phyloP scores from a whole-genome alignment of 2,329 filamentous ascomycete genomes.

The Phyllachora maydis region DNA sequence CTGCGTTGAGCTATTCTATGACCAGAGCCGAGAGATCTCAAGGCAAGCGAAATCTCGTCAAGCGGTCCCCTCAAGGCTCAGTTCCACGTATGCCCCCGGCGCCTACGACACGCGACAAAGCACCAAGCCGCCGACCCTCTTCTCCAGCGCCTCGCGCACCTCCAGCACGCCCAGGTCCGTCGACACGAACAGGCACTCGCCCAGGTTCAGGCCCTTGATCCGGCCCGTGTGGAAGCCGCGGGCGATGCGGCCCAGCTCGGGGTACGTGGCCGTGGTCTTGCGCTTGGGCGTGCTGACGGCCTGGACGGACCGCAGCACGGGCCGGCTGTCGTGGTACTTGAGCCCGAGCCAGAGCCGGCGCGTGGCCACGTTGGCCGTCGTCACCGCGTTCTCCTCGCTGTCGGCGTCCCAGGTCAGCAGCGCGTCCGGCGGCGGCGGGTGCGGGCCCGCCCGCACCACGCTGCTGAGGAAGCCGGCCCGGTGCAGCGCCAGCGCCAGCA shows the following conservation, averaged over 20 bases:
- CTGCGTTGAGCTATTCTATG: too few relatives aligned
- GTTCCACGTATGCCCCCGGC: too few relatives aligned
- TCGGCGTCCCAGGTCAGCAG: slow-evolving; percentile 19
- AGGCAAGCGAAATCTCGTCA: too few relatives aligned
- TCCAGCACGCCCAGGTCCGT: slow-evolving; percentile 67
- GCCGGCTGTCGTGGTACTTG: slow-evolving; percentile 73
- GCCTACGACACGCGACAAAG: slow-evolving; percentile 49
- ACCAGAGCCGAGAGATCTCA: too few relatives aligned
- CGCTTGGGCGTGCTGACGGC: slow-evolving; percentile 58
- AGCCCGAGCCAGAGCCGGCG: slow-evolving; percentile 72
- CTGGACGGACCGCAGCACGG: slow-evolving; percentile 48
- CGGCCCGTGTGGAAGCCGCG: slow-evolving; percentile 50
- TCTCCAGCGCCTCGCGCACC: slow-evolving; percentile 60
- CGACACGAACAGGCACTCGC: slow-evolving; percentile 63
- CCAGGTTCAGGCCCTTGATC: slow-evolving; percentile 54
- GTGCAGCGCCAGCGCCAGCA: slow-evolving; percentile 56
- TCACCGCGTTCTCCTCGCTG: slow-evolving; percentile 39
- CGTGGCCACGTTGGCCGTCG: slow-evolving; percentile 47
- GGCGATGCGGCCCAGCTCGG: slow-evolving; percentile 41
- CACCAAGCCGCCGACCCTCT: slow-evolving; percentile 60
- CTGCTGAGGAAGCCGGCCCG: slow-evolving; percentile 64
- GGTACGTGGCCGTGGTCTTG: slow-evolving; percentile 42
- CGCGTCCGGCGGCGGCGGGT: slow-evolving; percentile 25
- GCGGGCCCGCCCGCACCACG: slow-evolving; percentile 49
- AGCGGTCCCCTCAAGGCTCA: too few relatives aligned